Evolutionary conservation across 805 yeast genomes (phyloP).

Genomic region (Wickerhamiella lipophila): DNA sequence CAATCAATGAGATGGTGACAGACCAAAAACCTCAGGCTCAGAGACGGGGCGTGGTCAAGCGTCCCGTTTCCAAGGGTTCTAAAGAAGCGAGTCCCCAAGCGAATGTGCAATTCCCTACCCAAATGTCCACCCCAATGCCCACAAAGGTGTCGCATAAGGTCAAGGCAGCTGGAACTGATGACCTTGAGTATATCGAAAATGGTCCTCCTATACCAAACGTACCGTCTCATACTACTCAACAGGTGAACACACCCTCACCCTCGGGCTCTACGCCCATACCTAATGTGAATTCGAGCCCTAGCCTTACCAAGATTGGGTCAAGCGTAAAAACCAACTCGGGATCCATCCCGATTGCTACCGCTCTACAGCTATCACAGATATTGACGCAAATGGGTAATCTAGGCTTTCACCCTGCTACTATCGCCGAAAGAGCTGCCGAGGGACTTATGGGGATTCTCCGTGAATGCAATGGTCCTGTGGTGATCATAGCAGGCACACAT

Average conservation of each 20-base stretch:
- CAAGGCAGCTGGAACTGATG: too few species aligned
- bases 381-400: conserved; percentile 49
- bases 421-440: conserved; percentile 57
- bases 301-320: background rate
- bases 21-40: background rate
- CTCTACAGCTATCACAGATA: conserved; percentile 66
- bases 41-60: background rate
- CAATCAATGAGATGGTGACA: background rate
- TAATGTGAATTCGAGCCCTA: too few species aligned
- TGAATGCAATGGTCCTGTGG: conserved; percentile 46
- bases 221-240: background rate
- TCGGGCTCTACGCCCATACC: too few species aligned
- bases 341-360: conserved; percentile 31
- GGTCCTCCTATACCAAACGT: background rate
- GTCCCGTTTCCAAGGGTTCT: background rate
- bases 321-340: background rate
- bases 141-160: too few species aligned
- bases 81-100: too few species aligned
- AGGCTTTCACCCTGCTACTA: conserved; percentile 34
- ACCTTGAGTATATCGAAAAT: too few species aligned
- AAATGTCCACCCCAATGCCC: too few species aligned
- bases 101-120: too few species aligned
- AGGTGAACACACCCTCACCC: too few species aligned
- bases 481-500: conserved; percentile 53
- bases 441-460: conserved; percentile 50